phyloP scores from a whole-genome alignment of 2,329 filamentous ascomycete species.

The Rasamsonia emersonii region DNA sequence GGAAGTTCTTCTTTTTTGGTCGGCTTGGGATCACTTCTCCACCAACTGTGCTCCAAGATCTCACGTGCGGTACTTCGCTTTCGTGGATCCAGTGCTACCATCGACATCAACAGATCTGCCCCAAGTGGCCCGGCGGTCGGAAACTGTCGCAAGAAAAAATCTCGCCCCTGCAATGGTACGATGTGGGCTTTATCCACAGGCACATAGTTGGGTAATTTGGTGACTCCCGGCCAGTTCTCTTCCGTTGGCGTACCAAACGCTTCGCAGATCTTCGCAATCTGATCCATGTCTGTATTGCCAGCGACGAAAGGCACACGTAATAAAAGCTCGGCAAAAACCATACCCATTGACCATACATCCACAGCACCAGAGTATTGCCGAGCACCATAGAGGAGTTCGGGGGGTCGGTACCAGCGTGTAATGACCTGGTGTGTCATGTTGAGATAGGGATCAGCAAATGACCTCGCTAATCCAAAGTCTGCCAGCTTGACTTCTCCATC shows the following conservation, averaged over 20 bases:
- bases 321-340: conserved; percentile 87
- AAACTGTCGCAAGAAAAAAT: conserved; percentile 69
- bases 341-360: conserved; percentile 88
- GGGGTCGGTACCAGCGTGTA: conserved; percentile 92
- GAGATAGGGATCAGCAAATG: conserved; percentile 78
- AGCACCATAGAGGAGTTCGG: conserved; percentile 86
- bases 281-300: conserved; percentile 76
- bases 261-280: conserved; percentile 75
- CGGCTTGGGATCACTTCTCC: conserved; percentile 72
- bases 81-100: conserved; percentile 77
- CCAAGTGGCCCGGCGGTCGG: conserved; percentile 72
- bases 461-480: conserved; percentile 90
- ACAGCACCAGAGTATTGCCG: conserved; percentile 83
- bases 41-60: conserved; percentile 77
- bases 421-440: conserved; percentile 93
- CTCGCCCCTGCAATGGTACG: conserved; percentile 53
- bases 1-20: conserved; percentile 76
- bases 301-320: conserved; percentile 75
- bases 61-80: conserved; percentile 69
- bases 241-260: conserved; percentile 85
- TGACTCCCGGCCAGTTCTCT: conserved; percentile 90
- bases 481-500: conserved; percentile 92
- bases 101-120: conserved; percentile 79
- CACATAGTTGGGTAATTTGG: conserved; percentile 70
- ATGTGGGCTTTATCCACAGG: conserved; percentile 51